Evolutionary conservation across 1,284 basidiomycete genomes (phyloP).

Genomic region (Macrocybe sp.): DNA sequence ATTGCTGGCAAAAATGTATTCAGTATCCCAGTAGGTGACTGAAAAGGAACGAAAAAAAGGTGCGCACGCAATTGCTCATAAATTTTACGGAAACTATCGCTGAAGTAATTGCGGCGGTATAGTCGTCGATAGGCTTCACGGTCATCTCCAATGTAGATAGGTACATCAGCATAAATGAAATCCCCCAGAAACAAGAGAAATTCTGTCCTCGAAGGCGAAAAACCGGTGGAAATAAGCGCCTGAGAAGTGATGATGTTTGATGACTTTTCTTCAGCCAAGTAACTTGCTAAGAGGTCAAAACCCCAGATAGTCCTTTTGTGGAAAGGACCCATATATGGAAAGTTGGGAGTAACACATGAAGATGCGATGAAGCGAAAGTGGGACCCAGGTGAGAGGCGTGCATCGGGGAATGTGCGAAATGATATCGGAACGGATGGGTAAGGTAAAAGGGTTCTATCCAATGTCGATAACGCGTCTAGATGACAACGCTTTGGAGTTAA

Average conservation of each 20-base stretch:
- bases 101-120: conserved; percentile 59
- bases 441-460: conserved; percentile 39
- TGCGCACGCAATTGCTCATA: conserved; percentile 63
- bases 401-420: conserved; percentile 70
- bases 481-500: conserved; percentile 7
- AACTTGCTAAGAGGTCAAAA: conserved; percentile 61
- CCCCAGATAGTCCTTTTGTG: conserved; percentile 54
- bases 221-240: conserved; percentile 1
- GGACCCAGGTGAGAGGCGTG: conserved; percentile 43
- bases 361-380: conserved; percentile 65
- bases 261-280: conserved; percentile 28
- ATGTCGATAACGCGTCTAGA: conserved; percentile 47
- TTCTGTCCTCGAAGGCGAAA: conserved; percentile 17
- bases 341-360: conserved; percentile 62
- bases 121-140: conserved; percentile 54
- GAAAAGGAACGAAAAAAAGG: conserved; percentile 1
- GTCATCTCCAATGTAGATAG: conserved; percentile 53
- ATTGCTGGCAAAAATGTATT: conserved; percentile 38
- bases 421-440: conserved; percentile 46
- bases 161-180: conserved; percentile 77
- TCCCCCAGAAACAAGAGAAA: conserved; percentile 70
- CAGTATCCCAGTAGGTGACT: not conserved
- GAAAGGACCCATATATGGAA: conserved; percentile 55
- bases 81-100: conserved; percentile 58
- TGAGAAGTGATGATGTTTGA: conserved; percentile 1